Base-by-base conservation (phyloP, 2,329 filamentous ascomycete species). In the Fusarium musae region DNA sequence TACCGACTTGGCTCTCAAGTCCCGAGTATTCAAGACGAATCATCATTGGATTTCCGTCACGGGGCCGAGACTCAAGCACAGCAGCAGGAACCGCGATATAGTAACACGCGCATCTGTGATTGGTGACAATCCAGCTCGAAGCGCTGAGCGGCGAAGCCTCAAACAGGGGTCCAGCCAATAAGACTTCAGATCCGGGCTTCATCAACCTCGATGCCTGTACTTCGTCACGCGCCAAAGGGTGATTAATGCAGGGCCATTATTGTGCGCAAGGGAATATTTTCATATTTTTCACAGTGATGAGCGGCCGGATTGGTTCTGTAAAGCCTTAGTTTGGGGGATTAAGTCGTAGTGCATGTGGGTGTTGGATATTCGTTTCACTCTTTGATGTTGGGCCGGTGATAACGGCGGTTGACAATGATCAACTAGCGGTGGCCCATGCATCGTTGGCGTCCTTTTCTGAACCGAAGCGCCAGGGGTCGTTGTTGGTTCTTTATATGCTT, bases 161-260 rank as follows among this genome's bases (percentile, higher is more conserved):
- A 39, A 57, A 62, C 74, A 75, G 70, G 75, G 59, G 72, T 62
- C 58, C 62, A 46, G 56, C 80, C 79, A 80, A 81, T 81, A 58
- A 74, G 65, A 47, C 9, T 59, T 39, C 58, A n/a, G 17, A 46
- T 36, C 36, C 16, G 23, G 50, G 44, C 53, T 61, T 49, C 56
- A 43, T 44, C 61, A 62, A 64, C 66, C 43, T 44, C 54, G 62
- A 66, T 53, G 60, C 63, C 54, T 62, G 66, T 66, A 66, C 40
- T 44, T 75, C 61, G 65, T 73, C 76, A 78, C 77, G 75, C 76
- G 75, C 76, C 69, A 69, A 54, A 63, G 64, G 47, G 71, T 74
- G 73, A 76, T 66, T 74, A 59, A 75, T 72, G 73, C 71, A 78
- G 74, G 68, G 68, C 68, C 67, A 56, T 46, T 63, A 61, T 67